phyloP scores from a whole-genome alignment of 805 yeast species.

The Dipodascopsis tothii region DNA sequence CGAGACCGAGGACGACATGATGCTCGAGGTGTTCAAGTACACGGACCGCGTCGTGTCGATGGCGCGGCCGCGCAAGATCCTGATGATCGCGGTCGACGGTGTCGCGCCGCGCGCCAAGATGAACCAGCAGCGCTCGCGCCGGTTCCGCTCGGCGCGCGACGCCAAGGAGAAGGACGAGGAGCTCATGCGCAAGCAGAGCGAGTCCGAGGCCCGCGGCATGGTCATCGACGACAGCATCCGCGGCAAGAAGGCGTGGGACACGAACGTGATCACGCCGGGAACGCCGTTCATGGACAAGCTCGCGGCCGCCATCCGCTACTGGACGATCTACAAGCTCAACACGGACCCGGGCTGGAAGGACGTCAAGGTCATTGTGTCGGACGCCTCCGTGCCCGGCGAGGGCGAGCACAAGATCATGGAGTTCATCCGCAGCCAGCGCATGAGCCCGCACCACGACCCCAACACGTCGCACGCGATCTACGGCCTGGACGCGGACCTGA shows the following conservation, averaged over 20 bases:
- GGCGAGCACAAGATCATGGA: constrained; percentile 99
- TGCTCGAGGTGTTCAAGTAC: constrained; percentile 83
- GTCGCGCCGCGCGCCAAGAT: constrained; percentile 98
- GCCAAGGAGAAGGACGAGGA: constrained; percentile 73
- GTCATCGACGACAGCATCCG: constrained; percentile 66
- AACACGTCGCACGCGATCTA: constrained; percentile 94
- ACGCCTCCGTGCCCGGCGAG: constrained; percentile 97
- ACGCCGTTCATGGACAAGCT: constrained; percentile 94
- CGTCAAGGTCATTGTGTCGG: constrained; percentile 78
- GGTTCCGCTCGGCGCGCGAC: constrained; percentile 87
- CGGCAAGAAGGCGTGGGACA: constrained; percentile 80
- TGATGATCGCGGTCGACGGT: constrained; percentile 96
- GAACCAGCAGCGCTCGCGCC: constrained; percentile 93
- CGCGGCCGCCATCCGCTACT: constrained; percentile 74
- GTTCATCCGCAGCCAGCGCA: constrained; percentile 82
- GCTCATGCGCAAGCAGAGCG: constrained; percentile 51
- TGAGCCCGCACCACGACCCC: constrained; percentile 80
- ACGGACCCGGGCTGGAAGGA: constrained; percentile 91
- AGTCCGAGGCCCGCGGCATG: constrained; percentile 60
- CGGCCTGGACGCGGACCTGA: constrained; percentile 96
- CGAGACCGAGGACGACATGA: constrained; percentile 93
- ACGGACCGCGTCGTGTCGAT: constrained; percentile 85
- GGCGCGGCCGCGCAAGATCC: constrained; percentile 90
- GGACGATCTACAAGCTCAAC: constrained; percentile 84
- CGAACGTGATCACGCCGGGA: constrained; percentile 96